phyloP scores from a whole-genome alignment of 2,329 filamentous ascomycete genomes.

The Emmonsiellopsis sp. region DNA sequence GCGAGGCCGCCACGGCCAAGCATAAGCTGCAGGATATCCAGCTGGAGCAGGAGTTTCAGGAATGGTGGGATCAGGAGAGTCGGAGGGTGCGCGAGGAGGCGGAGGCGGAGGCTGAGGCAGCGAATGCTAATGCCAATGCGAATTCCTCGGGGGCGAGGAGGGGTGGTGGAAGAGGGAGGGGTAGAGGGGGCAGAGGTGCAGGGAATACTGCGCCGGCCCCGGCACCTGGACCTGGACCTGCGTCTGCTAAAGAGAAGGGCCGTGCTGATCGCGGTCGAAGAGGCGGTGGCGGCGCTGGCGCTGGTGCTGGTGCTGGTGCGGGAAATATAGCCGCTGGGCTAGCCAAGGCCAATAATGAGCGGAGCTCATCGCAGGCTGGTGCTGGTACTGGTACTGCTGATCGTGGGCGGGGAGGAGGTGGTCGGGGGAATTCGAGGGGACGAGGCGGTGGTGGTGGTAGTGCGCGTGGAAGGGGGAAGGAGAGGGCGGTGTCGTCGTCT shows the following conservation, averaged over 20 bases:
- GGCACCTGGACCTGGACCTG: neutral
- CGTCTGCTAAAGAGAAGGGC: neutral
- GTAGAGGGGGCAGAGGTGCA: conserved; percentile 1
- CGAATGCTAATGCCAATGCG: conserved; percentile 12
- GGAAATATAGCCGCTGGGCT: neutral
- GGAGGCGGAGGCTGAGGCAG: conserved; percentile 21
- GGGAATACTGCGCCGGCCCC: neutral
- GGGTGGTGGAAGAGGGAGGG: conserved; percentile 12
- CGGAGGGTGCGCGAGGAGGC: conserved; percentile 59
- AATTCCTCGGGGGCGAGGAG: conserved; percentile 6
- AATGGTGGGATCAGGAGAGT: conserved; percentile 91
- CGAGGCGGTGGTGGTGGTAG: neutral
- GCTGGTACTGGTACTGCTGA: neutral
- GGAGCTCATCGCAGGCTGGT: neutral
- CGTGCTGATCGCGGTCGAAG: neutral
- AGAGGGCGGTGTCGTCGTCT: neutral
- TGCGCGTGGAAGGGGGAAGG: conserved; percentile 7
- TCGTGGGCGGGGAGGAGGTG: conserved; percentile 1
- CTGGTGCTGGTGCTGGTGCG: neutral
- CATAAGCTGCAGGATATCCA: conserved; percentile 90
- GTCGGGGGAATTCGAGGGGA: neutral
- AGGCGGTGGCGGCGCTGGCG: neutral
- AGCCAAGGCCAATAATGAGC: neutral
- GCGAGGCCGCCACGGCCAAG: conserved; percentile 71
- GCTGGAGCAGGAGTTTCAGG: conserved; percentile 90